These are phyloP conservation scores for Fusarium tanahbumbuense DNA, from an alignment of 2,329 filamentous ascomycete genomes.

Conservation along the genomic window DNA sequence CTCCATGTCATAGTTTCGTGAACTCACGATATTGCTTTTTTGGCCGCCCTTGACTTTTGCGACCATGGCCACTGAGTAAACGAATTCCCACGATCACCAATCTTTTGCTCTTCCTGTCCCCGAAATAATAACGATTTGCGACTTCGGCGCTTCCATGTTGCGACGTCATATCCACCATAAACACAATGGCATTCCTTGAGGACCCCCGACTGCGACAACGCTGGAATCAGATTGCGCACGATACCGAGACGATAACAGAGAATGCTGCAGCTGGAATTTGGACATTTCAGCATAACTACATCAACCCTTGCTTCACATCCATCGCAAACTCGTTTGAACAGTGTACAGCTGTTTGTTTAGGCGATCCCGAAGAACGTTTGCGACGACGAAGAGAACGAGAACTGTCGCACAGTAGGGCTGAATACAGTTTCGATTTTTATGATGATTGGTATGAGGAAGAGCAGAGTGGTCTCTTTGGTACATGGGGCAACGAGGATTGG, in stretches of 20 bases:
- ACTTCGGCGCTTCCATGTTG: constrained; percentile 34
- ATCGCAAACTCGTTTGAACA: constrained; percentile 75
- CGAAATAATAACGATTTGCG: constrained; percentile 4
- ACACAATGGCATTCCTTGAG: constrained; percentile 70
- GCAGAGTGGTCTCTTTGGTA: constrained; percentile 68
- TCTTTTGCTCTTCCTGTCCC: background rate
- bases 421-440: constrained; percentile 95
- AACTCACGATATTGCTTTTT: constrained; percentile 27
- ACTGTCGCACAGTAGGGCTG: constrained; percentile 70
- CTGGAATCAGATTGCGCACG: constrained; percentile 92
- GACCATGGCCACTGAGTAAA: constrained; percentile 35
- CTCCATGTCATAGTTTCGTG: constrained; percentile 21
- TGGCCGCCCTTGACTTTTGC: constrained; percentile 14
- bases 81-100: background rate
- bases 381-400: constrained; percentile 75
- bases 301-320: constrained; percentile 81
- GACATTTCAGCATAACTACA: constrained; percentile 86
- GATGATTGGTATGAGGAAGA: constrained; percentile 89
- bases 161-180: constrained; percentile 47
- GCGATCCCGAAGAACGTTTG: constrained; percentile 78
- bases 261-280: constrained; percentile 92
- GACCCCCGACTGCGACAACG: constrained; percentile 93
- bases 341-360: constrained; percentile 77
- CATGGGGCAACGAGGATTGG: constrained; percentile 86
- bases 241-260: constrained; percentile 89